Base-by-base conservation (phyloP, 2,329 filamentous ascomycete genomes). In the Alternaria infectoria region DNA sequence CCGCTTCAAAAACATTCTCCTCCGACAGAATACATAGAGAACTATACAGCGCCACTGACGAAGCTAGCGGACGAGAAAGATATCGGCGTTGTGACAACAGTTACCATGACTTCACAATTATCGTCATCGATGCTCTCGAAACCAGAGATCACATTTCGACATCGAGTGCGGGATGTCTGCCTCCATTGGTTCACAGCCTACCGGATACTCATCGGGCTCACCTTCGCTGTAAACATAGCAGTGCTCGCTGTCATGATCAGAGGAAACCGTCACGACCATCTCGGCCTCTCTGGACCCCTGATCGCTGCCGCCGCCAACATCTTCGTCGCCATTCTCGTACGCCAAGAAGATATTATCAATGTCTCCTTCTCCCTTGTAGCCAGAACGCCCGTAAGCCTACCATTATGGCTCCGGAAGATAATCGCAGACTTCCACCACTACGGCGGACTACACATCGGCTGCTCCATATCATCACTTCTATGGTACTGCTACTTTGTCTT, bases 401-500 rank as follows among this genome's bases (percentile, higher is more conserved):
- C 77, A 1, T 52, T 79, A 5, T 40, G 64, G 11, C 9, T 78
- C 3, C 74, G 77, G 11, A 69, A 62, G 19, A 17, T 59, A 3
- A 52, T 77, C 15, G 73, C 74, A 26, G 67, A 72, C 52, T 67
- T 77, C 7, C 77, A 80, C 54, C 70, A 73, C 47, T 77, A 75
- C 50, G 79, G 79, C 2, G 77, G 78, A 8, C 56, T 79, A 3
- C 79, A 80, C 50, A 74, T 74, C 32, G 78, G 79, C 25, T 66
- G 70, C 17, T 74, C 77, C 2, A 47, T 79, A 4, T 73, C 76
- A 8, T 71, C 74, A 2, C 66, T 74, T 7, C 47, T 74, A 17
- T 86, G 84, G 84, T 85, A 82, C 69, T 71, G 81, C n/a, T 62
- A 79, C 49, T 81, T 84, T 62, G 73, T 78, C 3, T 71, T 71